phyloP scores from a whole-genome alignment of 495 filamentous ascomycete species.

The Aspergillus biplanus region DNA sequence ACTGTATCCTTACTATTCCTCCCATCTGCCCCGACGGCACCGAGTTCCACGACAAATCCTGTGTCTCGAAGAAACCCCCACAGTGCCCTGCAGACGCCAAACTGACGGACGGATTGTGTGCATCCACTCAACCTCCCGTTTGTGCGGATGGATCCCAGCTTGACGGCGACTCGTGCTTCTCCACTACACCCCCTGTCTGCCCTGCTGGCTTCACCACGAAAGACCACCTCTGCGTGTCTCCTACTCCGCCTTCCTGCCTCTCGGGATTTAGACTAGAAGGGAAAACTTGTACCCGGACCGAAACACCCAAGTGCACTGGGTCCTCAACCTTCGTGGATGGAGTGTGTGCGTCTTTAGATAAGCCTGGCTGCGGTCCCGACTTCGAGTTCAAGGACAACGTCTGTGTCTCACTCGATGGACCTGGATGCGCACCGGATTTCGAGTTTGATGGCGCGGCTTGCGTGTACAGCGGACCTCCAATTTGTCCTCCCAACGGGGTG shows the following conservation, averaged over 20 bases:
- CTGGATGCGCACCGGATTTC: not conserved
- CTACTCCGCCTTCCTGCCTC: not conserved
- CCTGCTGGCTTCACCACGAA: not conserved
- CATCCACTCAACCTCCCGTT: not conserved
- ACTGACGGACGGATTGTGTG: conserved; percentile 5
- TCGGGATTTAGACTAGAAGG: not conserved
- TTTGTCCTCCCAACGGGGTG: not conserved
- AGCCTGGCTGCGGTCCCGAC: not conserved
- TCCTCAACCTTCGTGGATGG: not conserved
- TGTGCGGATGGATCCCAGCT: not conserved
- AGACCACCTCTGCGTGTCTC: conserved; percentile 3
- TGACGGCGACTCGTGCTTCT: conserved; percentile 8
- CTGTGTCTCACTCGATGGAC: not conserved
- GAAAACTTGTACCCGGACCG: not conserved
- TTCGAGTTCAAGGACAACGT: conserved; percentile 4
- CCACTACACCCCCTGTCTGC: not conserved
- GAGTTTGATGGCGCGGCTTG: not conserved
- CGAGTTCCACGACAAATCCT: not conserved
- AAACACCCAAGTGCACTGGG: not conserved
- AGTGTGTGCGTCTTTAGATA: not conserved
- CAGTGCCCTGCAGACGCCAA: not conserved
- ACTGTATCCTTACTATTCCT: conserved; percentile 3
- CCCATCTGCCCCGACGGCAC: conserved; percentile 7
- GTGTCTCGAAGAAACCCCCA: conserved; percentile 1
- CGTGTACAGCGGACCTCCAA: not conserved